These are phyloP conservation scores for Epicoccum nigrum DNA, from an alignment of 2,329 filamentous ascomycete species.

Conservation along the genomic window DNA sequence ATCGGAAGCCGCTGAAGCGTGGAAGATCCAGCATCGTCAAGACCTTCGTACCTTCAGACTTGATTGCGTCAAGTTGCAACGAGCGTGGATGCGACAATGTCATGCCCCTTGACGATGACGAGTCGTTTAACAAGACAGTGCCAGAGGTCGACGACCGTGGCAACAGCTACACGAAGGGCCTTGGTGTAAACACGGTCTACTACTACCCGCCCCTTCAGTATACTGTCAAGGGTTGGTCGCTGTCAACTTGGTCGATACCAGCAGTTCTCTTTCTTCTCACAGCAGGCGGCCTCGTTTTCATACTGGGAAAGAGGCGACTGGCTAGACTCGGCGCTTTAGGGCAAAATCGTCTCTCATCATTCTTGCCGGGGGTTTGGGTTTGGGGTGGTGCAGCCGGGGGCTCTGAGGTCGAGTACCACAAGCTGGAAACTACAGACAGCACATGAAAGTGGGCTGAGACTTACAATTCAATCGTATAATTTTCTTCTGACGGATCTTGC, in stretches of 20 bases:
- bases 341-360: neutral
- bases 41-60: conserved; percentile 11
- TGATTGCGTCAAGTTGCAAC: conserved; percentile 6
- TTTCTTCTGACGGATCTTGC: neutral
- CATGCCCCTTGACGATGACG: conserved; percentile 4
- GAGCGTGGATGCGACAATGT: conserved; percentile 12
- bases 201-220: conserved; percentile 3
- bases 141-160: conserved; percentile 7
- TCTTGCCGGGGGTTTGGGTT: neutral
- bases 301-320: conserved; percentile 8
- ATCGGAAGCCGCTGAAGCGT: conserved; percentile 4
- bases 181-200: conserved; percentile 9
- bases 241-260: conserved; percentile 1
- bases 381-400: neutral
- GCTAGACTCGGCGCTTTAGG: neutral
- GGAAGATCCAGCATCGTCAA: conserved; percentile 10
- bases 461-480: neutral
- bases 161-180: conserved; percentile 2
- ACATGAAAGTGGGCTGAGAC: neutral
- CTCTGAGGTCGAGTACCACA: conserved; percentile 4
- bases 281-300: neutral
- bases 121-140: conserved; percentile 9
- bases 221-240: neutral
- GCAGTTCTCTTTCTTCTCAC: conserved; percentile 1
- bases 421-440: conserved; percentile 8